Conservation (phyloP, 768 basidiomycete species). For the Mycena floridula region DNA sequence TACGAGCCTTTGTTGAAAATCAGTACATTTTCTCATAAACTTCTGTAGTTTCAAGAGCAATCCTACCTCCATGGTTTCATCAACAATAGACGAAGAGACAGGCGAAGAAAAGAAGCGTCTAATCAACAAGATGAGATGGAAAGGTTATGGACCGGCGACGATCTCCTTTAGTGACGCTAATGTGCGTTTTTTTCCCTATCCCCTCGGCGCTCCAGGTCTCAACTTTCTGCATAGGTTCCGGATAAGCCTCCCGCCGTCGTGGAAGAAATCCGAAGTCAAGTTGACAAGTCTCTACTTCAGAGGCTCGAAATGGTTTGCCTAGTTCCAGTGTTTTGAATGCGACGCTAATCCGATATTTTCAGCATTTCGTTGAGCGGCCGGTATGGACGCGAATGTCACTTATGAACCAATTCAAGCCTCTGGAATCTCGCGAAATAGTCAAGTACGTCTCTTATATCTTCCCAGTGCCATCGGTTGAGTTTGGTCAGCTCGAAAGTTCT, state of each 20-base stretch:
- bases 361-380: slow-evolving; percentile 74
- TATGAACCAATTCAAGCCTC: slow-evolving; percentile 69
- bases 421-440: slow-evolving; percentile 65
- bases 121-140: slow-evolving; percentile 87
- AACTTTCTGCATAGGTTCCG: slow-evolving; percentile 45
- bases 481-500: slow-evolving; percentile 67
- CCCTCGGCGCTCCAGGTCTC: neutral
- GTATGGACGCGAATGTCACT: slow-evolving; percentile 88
- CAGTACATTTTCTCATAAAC: neutral
- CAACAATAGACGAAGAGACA: slow-evolving; percentile 62
- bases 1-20: slow-evolving; percentile 21
- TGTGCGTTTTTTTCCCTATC: slow-evolving; percentile 24
- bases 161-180: slow-evolving; percentile 59
- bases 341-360: neutral
- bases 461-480: neutral
- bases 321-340: neutral
- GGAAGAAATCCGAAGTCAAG: slow-evolving; percentile 49
- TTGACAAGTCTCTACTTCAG: slow-evolving; percentile 48
- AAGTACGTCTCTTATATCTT: slow-evolving; percentile 49
- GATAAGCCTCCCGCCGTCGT: slow-evolving; percentile 56
- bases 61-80: slow-evolving; percentile 64
- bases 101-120: slow-evolving; percentile 77
- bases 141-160: slow-evolving; percentile 69
- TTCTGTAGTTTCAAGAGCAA: slow-evolving; percentile 67
- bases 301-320: slow-evolving; percentile 45